Evolutionary conservation across 2,329 filamentous ascomycete genomes (phyloP), one percentile per base, ranked within the genome.

Genomic region (Thelonectria discophora): DNA sequence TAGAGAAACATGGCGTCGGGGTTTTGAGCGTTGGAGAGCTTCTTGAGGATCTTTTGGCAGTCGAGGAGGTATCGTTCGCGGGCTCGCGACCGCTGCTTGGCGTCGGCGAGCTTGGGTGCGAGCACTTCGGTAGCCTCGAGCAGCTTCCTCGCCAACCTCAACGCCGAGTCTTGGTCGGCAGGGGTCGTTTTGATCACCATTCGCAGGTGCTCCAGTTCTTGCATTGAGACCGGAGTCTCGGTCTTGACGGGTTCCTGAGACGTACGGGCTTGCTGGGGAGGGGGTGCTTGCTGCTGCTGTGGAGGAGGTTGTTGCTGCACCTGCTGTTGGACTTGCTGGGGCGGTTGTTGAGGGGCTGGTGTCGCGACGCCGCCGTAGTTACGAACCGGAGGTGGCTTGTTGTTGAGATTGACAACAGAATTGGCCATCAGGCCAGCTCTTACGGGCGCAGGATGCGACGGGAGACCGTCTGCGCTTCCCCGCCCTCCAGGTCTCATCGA

Each of bases 1-100:
- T 97, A 79, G 69, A 92, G 93, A 78, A 99, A 99, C 88, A 97
- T 97, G 30, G 94, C 94, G 9, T 97, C 93, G 0, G 88, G 79
- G 70, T 94, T 92, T 63, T 91, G 89, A 12, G 82, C 82, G 52
- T 85, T 85, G 8, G 89, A 88, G 10, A 98, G 83, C 76, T 97
- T 97, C 81, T 97, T 97, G 45, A 98, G 81, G 21, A 94, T 88
- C 77, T 97, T 98, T 74, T 95, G 88, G 1, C 93, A 93, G 73
- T 98, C 95, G 67, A 89, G 80, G 15, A 94, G 81, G 74, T 94
- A 98, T 59, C 89, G 89, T 70, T 98, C 94, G 30, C 93, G 89
- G 2, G 89, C 83, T 70, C 95, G 92, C 9, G 87, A 84, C 21
- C 90, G 88, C 9, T 88, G 86, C 69, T 89, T 89, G 39, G 93